Conservation (phyloP, 371 early-diverging fungal species). For the Nosema muscidifuracis region DNA sequence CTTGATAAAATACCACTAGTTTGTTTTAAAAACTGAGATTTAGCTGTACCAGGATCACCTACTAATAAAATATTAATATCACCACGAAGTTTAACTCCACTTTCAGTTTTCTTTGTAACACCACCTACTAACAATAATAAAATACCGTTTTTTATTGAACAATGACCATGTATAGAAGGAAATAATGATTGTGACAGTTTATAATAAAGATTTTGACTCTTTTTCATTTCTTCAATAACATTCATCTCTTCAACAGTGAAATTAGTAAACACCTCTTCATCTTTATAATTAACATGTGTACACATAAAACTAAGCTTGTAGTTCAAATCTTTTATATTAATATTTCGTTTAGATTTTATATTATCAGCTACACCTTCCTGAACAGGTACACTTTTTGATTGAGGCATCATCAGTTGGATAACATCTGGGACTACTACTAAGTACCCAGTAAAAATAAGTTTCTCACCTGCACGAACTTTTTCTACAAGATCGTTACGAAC, state of each 20-base stretch:
- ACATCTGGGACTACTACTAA: constrained; percentile 87
- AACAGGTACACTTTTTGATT: constrained; percentile 28
- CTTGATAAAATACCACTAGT: constrained; percentile 80
- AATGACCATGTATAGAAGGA: constrained; percentile 63
- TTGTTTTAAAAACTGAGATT: constrained; percentile 90
- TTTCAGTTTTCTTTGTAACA: constrained; percentile 70
- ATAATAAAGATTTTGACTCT: constrained; percentile 71
- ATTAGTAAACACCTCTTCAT: not conserved
- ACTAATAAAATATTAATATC: constrained; percentile 91
- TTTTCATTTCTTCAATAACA: constrained; percentile 28
- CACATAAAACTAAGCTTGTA: constrained; percentile 50
- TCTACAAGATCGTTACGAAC: constrained; percentile 88
- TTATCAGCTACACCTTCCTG: constrained; percentile 21
- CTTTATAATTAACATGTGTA: constrained; percentile 23
- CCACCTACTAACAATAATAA: constrained; percentile 63
- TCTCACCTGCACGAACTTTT: constrained; percentile 89
- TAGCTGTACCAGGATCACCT: constrained; percentile 97
- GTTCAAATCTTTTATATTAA: constrained; percentile 43
- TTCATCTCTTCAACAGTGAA: constrained; percentile 33
- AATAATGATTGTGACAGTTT: constrained; percentile 72
- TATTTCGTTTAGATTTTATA: constrained; percentile 15
- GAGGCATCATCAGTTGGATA: constrained; percentile 66
- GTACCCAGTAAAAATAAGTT: constrained; percentile 78
- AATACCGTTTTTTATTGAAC: constrained; percentile 61
- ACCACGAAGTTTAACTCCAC: constrained; percentile 74